These are phyloP conservation scores for Ciborinia camelliae DNA, from an alignment of 2,329 filamentous ascomycete genomes.

Conservation along the genomic window DNA sequence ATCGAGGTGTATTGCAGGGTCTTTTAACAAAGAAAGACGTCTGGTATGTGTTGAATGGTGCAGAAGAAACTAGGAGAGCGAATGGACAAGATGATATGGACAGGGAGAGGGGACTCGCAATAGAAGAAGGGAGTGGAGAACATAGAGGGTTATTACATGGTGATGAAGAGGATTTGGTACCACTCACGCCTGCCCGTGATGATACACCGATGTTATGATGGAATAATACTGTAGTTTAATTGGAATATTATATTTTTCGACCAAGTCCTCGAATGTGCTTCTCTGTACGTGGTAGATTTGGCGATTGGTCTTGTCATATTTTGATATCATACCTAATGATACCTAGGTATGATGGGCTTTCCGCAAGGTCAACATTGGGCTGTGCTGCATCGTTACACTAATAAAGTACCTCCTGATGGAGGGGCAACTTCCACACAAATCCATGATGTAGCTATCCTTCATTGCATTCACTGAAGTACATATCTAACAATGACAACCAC, in stretches of 20 bases:
- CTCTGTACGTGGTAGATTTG: neutral
- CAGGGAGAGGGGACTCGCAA: slow-evolving; percentile 39
- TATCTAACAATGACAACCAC: neutral
- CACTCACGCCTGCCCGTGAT: slow-evolving; percentile 25
- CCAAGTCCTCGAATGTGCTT: neutral
- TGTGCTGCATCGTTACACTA: slow-evolving; percentile 9
- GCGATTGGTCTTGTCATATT: neutral
- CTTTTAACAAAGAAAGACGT: slow-evolving; percentile 96
- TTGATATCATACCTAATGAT: neutral
- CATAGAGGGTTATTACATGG: slow-evolving; percentile 44
- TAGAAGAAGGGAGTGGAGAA: slow-evolving; percentile 43
- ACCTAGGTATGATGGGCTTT: neutral
- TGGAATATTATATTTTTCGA: neutral
- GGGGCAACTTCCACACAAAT: neutral
- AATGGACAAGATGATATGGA: slow-evolving; percentile 37
- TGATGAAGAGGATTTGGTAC: slow-evolving; percentile 34
- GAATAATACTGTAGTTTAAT: slow-evolving; percentile 4
- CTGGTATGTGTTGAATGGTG: slow-evolving; percentile 85
- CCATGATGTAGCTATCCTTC: neutral
- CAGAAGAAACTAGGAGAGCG: slow-evolving; percentile 55
- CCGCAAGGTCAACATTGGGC: neutral
- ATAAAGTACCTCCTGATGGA: neutral
- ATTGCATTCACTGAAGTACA: neutral
- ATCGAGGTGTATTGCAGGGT: slow-evolving; percentile 77
- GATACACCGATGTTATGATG: slow-evolving; percentile 32